Base-by-base conservation (phyloP, 108 stramenopile genomes). In the Schizochytrium sp. region DNA sequence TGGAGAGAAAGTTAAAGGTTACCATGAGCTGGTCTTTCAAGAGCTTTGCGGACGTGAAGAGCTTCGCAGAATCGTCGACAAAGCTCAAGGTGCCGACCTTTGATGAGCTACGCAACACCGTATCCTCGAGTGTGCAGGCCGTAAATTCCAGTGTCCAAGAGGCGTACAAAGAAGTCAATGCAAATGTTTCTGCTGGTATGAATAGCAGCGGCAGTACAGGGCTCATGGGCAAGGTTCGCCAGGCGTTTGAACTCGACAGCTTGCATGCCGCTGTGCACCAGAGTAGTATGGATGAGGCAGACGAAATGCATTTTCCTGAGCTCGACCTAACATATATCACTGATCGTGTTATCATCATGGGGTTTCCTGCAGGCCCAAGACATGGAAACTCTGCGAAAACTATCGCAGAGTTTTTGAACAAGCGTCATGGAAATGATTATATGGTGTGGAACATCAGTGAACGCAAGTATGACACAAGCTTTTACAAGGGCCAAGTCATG, bases 371-470 rank as follows among this genome's bases (percentile, higher is more conserved):
- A 10, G 90, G 92, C 44, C 95, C 95, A 19, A 93, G 95, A 10
- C 94, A 94, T 8, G 91, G 93, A 42, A 91, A 95, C 5, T 96
- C 96, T 88, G 72, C 96, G 56, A 95, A 95, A 10, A 95, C 96
- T 13, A 92, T 97, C 1, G 94, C 92, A 28, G 95, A 96, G 44
- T 91, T 96, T 90, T 87, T 97, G 53, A 60, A 93, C 64, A 94
- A 94, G 56, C 90, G 96, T 60, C 97, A 97, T 72, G 93, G 91
- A 44, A 91, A 92, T 7, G 91, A 91, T 47, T 97, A 93, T 92
- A 96, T 99, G 95, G 95, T 98, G 40, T 98, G 97, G 97, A 99
- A 99, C 93, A 88, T 99, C 47, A 95, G 94, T 47, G 98, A 99
- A 92, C 96, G 98, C 40, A 93, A 95, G 41, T 98, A 98, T 90